A percentile compares a stretch with the other conserved stretches of the same genome.
Evolutionary conservation across 1,139 yeast species (phyloP).

Genomic region (Hyphopichia buzzinii): DNA sequence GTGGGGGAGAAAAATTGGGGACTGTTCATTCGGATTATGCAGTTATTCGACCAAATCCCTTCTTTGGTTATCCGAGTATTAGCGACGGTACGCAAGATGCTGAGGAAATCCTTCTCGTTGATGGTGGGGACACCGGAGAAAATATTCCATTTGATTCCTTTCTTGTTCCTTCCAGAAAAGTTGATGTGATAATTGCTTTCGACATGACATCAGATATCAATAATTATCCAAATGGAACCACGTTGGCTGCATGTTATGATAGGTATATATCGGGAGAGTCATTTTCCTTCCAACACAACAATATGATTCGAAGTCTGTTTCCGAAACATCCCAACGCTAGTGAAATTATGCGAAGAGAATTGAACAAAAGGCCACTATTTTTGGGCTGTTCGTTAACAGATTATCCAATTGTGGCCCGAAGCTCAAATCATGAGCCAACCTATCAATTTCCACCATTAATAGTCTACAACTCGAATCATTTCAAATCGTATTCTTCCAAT

Average conservation of each 20-base stretch:
- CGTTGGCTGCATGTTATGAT: conserved; percentile 16
- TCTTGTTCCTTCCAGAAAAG: conserved; percentile 23
- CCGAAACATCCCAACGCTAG: conserved; percentile 39
- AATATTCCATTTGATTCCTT: conserved; percentile 43
- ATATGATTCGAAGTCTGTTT: conserved; percentile 16
- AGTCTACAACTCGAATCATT: conserved; percentile 49
- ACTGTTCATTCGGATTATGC: conserved; percentile 65
- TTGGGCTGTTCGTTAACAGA: conserved; percentile 54
- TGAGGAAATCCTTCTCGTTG: conserved; percentile 27
- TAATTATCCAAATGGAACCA: conserved; percentile 42
- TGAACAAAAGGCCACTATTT: conserved; percentile 44
- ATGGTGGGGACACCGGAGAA: conserved; percentile 48
- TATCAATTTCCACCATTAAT: conserved; percentile 49
- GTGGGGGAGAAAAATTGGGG: conserved; percentile 18
- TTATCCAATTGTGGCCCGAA: conserved; percentile 17
- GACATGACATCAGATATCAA: conserved; percentile 39
- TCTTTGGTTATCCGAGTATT: conserved; percentile 31
- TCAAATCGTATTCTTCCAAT: conserved; percentile 45
- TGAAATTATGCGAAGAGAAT: conserved; percentile 23
- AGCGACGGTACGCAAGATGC: conserved; percentile 7
- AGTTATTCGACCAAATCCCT: conserved; percentile 74
- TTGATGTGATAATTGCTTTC: conserved; percentile 35
- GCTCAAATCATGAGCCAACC: conserved; percentile 10
- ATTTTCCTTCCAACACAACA: conserved; percentile 9
- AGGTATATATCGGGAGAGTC: conserved; percentile 15